These are phyloP conservation scores for Penicillium concentricum DNA, from an alignment of 2,329 filamentous ascomycete species.

Conservation along the genomic window DNA sequence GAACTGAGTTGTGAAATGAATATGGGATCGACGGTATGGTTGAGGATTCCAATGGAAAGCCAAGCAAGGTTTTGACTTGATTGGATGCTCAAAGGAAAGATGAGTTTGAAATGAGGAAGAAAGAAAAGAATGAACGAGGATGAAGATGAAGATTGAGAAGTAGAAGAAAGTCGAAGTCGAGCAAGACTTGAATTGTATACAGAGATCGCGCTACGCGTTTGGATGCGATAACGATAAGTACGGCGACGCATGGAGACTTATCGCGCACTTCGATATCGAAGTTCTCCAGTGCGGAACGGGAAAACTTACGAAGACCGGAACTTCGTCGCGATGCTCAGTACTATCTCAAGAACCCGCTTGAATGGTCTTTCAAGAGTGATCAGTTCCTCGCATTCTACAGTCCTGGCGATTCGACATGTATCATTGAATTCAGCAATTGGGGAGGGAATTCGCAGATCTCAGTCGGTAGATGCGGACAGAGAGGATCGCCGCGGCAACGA, in stretches of 20 bases:
- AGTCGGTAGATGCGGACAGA: constrained; percentile 3
- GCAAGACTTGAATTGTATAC: background rate
- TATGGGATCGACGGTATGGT: background rate
- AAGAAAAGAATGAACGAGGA: background rate
- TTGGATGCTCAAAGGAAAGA: background rate
- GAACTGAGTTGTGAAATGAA: background rate
- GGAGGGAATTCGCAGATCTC: constrained; percentile 59
- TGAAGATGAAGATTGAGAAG: background rate
- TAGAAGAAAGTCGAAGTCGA: background rate
- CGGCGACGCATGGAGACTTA: background rate
- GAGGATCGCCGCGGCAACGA: constrained; percentile 7
- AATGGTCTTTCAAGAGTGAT: background rate
- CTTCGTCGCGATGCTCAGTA: constrained; percentile 10
- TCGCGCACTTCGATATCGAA: background rate
- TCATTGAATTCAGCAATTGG: constrained; percentile 69
- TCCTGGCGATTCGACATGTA: constrained; percentile 42
- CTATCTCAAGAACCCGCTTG: background rate
- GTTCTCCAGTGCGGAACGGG: background rate
- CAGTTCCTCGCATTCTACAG: constrained; percentile 1
- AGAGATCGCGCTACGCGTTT: background rate
- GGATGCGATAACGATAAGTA: constrained; percentile 5
- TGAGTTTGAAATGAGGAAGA: background rate
- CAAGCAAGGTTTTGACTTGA: background rate
- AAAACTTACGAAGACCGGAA: background rate
- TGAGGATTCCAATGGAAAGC: background rate